Percentiles rank a stretch among this genome's conserved stretches.
Conservation (phyloP, 495 filamentous ascomycete genomes). For the Tirmania nivea region DNA sequence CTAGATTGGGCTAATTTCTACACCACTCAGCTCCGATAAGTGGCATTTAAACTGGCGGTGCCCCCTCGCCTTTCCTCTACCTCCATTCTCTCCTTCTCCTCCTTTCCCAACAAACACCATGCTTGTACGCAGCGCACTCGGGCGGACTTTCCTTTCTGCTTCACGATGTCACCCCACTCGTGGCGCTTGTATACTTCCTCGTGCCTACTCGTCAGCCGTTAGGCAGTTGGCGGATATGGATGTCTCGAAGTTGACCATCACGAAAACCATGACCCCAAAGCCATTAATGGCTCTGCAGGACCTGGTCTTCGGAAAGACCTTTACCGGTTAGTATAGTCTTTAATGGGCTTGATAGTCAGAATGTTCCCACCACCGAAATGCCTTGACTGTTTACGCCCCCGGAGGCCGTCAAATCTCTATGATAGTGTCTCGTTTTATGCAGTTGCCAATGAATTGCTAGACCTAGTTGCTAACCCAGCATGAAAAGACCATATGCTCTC, state of each 20-base stretch:
- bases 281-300: slow-evolving; percentile 46
- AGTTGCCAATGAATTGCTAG: neutral
- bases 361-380: neutral
- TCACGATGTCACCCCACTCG: neutral
- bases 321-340: slow-evolving; percentile 41
- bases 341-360: neutral
- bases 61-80: neutral
- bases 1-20: neutral
- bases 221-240: slow-evolving; percentile 37
- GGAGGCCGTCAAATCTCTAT: neutral
- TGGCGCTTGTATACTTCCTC: slow-evolving; percentile 9
- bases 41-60: neutral
- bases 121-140: neutral
- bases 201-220: neutral
- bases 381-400: neutral
- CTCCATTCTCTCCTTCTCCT: neutral
- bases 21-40: neutral
- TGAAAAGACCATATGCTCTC: slow-evolving; percentile 80
- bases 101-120: neutral
- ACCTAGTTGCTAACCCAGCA: slow-evolving; percentile 4
- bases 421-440: neutral
- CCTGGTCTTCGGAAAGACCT: slow-evolving; percentile 67
- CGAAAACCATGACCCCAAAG: slow-evolving; percentile 56
- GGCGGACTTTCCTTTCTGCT: neutral
- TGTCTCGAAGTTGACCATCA: slow-evolving; percentile 48